Evolutionary conservation across 2,329 filamentous ascomycete genomes (phyloP), one percentile per base, ranked within the genome.

Genomic region (Penicillium sp.): DNA sequence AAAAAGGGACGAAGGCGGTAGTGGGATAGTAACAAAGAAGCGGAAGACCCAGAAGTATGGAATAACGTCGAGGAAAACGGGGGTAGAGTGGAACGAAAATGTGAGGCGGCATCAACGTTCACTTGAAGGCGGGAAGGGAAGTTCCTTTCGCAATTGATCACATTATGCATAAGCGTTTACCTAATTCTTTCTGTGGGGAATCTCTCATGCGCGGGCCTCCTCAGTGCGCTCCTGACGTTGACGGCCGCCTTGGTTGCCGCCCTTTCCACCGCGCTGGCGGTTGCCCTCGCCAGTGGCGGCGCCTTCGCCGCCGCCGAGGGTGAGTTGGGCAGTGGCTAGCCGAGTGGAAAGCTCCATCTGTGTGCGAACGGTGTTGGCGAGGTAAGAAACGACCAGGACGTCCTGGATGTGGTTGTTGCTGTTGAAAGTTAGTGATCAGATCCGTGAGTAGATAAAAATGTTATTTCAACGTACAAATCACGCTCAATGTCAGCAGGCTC

Each of bases 341-440:
- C 92, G 84, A 80, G 97, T 95, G 58, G 91, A 95, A 52, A 99
- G 84, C 68, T 97, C 93, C 77, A 99, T 96, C 78, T 99, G 93
- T 62, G 92, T 97, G 73, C 92, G 89, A 75, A 97, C 95, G 60
- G 90, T 96, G 80, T 97, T 99, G 71, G 93, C 90, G 58, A 99
- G 82, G 78, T 99, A 99, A 61, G 90, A 95, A 64, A 99, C 91
- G 72, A 97, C 91, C 60, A 99, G 84, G 54, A 99, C 91, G 72
- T 99, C 93, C 78, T 99, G 93, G 73, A 99, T 90, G 77, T 99
- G 93, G 79, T 95, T 95, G 83, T 99, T 99, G 83, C 80, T 83
- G 67, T 33, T 30, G 41, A 19, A 41, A 37, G 68, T 70, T 68
- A 73, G 67, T 50, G 64, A 48, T n/a, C 28, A 46, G 13, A 29